Evolutionary conservation across 1,139 yeast genomes (phyloP), one percentile per base, ranked within the genome.

Genomic region (Wickerhamomyces sp.): DNA sequence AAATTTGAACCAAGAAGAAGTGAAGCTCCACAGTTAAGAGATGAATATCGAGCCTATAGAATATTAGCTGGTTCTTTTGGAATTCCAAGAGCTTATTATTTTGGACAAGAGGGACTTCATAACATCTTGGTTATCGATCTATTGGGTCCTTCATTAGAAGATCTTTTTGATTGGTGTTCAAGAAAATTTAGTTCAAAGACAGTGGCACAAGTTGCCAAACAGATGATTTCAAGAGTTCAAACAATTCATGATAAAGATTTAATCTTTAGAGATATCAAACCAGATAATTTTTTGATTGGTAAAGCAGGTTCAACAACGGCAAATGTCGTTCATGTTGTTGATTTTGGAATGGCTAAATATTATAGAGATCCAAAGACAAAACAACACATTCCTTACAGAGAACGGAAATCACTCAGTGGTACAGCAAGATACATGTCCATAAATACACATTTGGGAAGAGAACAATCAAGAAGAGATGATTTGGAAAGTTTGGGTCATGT

Each of bases 391-490:
- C 96, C 97, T 14, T 91, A 91, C 61, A 77, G 97, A 52, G 98
- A 91, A 63, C 86, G 87, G 63, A 91, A 91, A 65, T 89, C 91
- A 50, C 73, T 91, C 52, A 89, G 97, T 29, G 98, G 98, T 46
- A 91, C 98, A 15, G 98, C 98, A n/a, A 77, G 98, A 58, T 91
- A 91, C 58, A 96, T 96, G 51, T 78, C 91, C 18, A 88, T 91
- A 48, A 91, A 91, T 61, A 91, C 98, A 20, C 98, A 91, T 64
- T 70, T 91, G 57, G 98, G 98, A 32, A 85, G 93, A 51, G 98
- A 91, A 61, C 98, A 91, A 62, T 80, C 88, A 44, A 80, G 98
- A 64, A 78, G 98, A 58, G 98, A 91, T 59, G 98, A 91, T 61
- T 75, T 91, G 63, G 98, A 91, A 66, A 81, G 94, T 46, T 74